Base-by-base conservation (phyloP, 2,329 filamentous ascomycete genomes). In the Botrytis elliptica region DNA sequence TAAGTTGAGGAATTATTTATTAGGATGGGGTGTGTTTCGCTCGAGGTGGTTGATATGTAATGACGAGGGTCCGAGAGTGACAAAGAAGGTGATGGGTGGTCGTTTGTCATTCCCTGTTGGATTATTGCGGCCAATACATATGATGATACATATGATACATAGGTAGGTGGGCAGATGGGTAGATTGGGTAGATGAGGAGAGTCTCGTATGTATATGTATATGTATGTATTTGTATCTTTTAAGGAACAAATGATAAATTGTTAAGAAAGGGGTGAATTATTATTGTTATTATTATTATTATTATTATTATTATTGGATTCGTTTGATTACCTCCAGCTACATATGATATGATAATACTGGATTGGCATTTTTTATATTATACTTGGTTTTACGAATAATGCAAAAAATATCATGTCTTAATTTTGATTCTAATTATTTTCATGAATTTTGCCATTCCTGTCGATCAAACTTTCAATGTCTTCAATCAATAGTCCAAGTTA, bases 61-160 rank as follows among this genome's bases (percentile, higher is more conserved):
- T 68, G 65, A 57, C 65, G 65, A 68, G 65, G 49, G 65, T 68
- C 65, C 46, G 65, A 68, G 65, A 57, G 22, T 68, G 65, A 68
- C 65, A 68, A 68, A 68, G 49, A 57, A 57, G 46, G 46, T 29
- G 16, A 55, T 57, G 46, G 44, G 22, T 68, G 66, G 65, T 33
- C n/a, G 66, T 68, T 57, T 68, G 36, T 68, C 36, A 42, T 36
- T 55, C 22, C 49, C 36, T 40, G 49, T 22, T 40, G 65, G 36
- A 29, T 63, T 40, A 38, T 63, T 63, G 25, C 38, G 38, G 25
- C 60, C 60, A 63, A 63, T 63, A 29, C 52, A 57, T 25, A 52
- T 49, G 46, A 49, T 38, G 40, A 40, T 42, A n/a, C 22, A 40
- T 12, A 38, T 42, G 16, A 49, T 22, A 22, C 42, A 44, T 44